Percentiles rank a stretch among this genome's conserved stretches.
Evolutionary conservation across 2,329 filamentous ascomycete genomes (phyloP).

Genomic region (Sordariomycetes sp.): DNA sequence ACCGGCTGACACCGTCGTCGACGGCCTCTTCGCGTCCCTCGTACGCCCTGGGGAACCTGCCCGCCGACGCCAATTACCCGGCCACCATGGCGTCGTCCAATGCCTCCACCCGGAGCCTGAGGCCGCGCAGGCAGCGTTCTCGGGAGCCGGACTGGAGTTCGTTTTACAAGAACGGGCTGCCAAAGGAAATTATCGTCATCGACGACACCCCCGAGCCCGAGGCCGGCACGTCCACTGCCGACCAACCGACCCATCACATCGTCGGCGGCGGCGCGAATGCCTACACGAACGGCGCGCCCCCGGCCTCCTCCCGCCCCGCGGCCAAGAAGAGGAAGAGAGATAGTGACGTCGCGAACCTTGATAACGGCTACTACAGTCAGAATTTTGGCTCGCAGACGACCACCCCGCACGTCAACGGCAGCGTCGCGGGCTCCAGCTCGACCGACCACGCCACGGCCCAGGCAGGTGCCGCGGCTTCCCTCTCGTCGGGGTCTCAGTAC

Average conservation of each 20-base stretch:
- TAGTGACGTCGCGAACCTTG: constrained; percentile 35
- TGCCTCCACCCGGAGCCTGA: constrained; percentile 4
- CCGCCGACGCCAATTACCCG: not conserved
- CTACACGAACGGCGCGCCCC: constrained; percentile 8
- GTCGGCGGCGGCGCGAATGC: not conserved
- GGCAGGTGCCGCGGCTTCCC: constrained; percentile 80
- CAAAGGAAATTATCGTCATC: constrained; percentile 78
- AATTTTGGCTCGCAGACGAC: constrained; percentile 60
- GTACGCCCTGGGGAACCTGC: constrained; percentile 10
- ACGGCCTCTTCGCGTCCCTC: constrained; percentile 12
- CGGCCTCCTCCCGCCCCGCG: constrained; percentile 27
- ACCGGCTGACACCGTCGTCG: not conserved
- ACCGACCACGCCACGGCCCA: constrained; percentile 74
- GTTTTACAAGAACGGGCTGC: constrained; percentile 74
- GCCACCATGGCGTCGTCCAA: not conserved
- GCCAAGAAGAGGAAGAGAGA: constrained; percentile 66
- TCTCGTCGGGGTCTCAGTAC: constrained; percentile 47
- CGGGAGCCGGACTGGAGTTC: constrained; percentile 63
- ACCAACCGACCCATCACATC: constrained; percentile 8
- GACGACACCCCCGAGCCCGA: constrained; percentile 55
- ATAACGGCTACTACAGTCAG: constrained; percentile 57
- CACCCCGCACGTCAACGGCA: constrained; percentile 54
- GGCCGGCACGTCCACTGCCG: constrained; percentile 10
- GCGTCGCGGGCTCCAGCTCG: constrained; percentile 56
- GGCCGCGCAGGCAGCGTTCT: constrained; percentile 40